Evolutionary conservation across 2,329 filamentous ascomycete species (phyloP).

Genomic region (Aspergillus luchuensis): DNA sequence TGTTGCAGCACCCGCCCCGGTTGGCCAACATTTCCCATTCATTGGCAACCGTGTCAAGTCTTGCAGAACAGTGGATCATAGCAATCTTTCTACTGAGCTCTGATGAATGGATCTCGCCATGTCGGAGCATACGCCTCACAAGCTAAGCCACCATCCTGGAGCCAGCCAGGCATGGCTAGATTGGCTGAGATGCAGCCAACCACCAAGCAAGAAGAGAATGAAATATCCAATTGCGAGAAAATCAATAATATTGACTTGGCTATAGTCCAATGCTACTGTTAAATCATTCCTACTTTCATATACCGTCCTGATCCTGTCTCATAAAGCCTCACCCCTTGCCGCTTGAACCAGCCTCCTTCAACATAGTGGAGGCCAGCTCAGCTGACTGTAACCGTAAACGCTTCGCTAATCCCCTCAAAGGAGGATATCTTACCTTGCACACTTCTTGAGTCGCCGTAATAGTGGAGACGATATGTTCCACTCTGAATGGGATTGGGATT

Average conservation of each 20-base stretch:
- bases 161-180: background rate
- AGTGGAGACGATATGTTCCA: conserved; percentile 77
- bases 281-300: background rate
- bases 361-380: background rate
- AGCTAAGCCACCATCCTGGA: background rate
- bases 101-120: background rate
- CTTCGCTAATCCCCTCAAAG: conserved; percentile 69
- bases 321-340: too few species aligned
- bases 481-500: conserved; percentile 36
- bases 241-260: background rate
- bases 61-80: background rate
- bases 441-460: conserved; percentile 80
- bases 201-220: too few species aligned
- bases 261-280: background rate
- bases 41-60: conserved; percentile 3
- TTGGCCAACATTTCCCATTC: background rate
- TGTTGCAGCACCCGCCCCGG: conserved; percentile 1
- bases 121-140: background rate
- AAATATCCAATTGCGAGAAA: background rate
- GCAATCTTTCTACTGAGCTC: background rate
- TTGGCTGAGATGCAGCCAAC: too few species aligned
- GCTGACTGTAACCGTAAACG: conserved; percentile 37
- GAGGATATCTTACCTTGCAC: conserved; percentile 61
- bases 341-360: too few species aligned
- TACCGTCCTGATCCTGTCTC: too few species aligned